Base-by-base conservation (phyloP, 2,329 filamentous ascomycete species). In the Dothistroma pini region DNA sequence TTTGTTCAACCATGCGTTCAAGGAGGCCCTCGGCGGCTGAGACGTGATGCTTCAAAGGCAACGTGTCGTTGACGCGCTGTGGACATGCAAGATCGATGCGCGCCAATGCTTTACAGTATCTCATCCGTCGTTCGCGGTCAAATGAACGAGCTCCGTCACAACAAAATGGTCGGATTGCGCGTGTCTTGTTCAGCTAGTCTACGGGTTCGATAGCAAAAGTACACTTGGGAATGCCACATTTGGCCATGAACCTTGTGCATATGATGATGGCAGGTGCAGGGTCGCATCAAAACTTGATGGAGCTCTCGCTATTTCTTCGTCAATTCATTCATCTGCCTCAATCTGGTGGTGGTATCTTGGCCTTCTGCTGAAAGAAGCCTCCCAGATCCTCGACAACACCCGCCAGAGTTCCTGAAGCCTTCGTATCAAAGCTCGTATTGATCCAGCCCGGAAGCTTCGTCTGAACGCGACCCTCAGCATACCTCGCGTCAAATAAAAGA, bases 371-470 rank as follows among this genome's bases (percentile, higher is more conserved):
- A 35, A 68, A 65, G 51, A 66, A 65, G 14, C n/a, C 14, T 19
- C 32, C 58, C 50, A 68, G 54, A 1, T 54, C 64, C 32, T 52
- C 53, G n/a, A 58, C 60, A 1, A 63, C 64, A 38, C 48, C 56
- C 31, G 54, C 25, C 35, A 61, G 31, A 2, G 21, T 41, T 6
- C 60, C 60, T 19, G 29, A 48, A 9, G 53, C 59, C 34, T 56
- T 52, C 21, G 25, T 29, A 59, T 60, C 54, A 5, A 59, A 58
- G 48, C 66, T 61, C 29, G 50, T 54, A 35, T 83, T 83, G 70
- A 99, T 97, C 95, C 95, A 99, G 1, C 84, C 87, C 0, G 95
- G 95, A 67, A 99, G 76, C 77, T 97, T 97, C 25, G 76, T 78
- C 68, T 85, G 84, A 63, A 97, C 91, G 57, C 89, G 83, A 54